These are phyloP conservation scores for Bipolaris gigantea DNA, from an alignment of 2,329 filamentous ascomycete species.

Conservation along the genomic window DNA sequence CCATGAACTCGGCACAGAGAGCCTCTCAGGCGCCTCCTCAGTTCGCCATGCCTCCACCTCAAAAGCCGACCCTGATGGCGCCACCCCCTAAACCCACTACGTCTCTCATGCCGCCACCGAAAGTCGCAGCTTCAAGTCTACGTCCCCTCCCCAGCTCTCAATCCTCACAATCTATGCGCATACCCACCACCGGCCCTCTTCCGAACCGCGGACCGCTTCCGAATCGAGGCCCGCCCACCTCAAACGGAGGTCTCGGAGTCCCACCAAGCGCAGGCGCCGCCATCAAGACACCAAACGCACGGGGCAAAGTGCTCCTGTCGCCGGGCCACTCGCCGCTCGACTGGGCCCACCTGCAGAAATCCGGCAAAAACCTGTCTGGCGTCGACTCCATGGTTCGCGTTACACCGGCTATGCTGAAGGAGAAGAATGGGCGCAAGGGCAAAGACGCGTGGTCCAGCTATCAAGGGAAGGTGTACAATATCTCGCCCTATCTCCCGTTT, in stretches of 20 bases:
- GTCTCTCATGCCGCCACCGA: slow-evolving; percentile 43
- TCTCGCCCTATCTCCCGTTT: slow-evolving; percentile 84
- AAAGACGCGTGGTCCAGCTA: slow-evolving; percentile 89
- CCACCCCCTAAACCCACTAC: slow-evolving; percentile 38
- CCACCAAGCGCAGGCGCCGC: slow-evolving; percentile 31
- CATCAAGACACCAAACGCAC: slow-evolving; percentile 48
- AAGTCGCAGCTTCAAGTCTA: slow-evolving; percentile 42
- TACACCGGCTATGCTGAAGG: slow-evolving; percentile 76
- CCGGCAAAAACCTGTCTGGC: slow-evolving; percentile 56
- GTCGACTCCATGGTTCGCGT: slow-evolving; percentile 67
- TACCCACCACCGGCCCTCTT: slow-evolving; percentile 53
- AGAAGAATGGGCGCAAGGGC: slow-evolving; percentile 79
- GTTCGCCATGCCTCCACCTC: slow-evolving; percentile 18
- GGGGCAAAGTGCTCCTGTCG: slow-evolving; percentile 73
- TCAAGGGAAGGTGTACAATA: slow-evolving; percentile 90
- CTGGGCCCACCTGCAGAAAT: slow-evolving; percentile 85
- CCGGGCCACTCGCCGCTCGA: slow-evolving; percentile 94
- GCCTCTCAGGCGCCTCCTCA: slow-evolving; percentile 33
- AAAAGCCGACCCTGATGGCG: slow-evolving; percentile 34
- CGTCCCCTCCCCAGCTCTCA: slow-evolving; percentile 33
- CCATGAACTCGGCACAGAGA: slow-evolving; percentile 51
- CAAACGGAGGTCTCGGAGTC: slow-evolving; percentile 46
- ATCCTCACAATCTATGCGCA: slow-evolving; percentile 39
- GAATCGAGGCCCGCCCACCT: slow-evolving; percentile 46
- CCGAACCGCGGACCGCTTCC: slow-evolving; percentile 50